Evolutionary conservation across 768 basidiomycete species (phyloP).

Genomic region (Infundibulicybe gibba): DNA sequence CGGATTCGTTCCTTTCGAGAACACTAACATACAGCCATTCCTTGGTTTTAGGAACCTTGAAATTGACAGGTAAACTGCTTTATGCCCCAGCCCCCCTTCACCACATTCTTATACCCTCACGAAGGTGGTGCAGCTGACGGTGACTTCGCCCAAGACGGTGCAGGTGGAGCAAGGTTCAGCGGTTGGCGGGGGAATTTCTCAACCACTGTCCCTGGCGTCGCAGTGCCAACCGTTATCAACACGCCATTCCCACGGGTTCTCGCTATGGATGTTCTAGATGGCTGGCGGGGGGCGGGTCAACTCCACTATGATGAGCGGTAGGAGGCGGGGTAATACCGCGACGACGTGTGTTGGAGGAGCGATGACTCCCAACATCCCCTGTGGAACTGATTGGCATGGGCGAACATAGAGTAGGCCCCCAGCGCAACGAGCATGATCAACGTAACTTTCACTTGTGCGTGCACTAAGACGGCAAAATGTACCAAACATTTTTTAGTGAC

Average conservation of each 20-base stretch:
- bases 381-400: conserved; percentile 37
- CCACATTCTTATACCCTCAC: conserved; percentile 47
- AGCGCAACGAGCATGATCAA: conserved; percentile 68
- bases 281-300: conserved; percentile 56
- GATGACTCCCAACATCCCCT: conserved; percentile 15
- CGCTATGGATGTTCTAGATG: conserved; percentile 93
- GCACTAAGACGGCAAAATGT: conserved; percentile 33
- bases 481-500: too few species aligned
- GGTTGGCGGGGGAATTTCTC: conserved; percentile 38
- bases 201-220: conserved; percentile 18
- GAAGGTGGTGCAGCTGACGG: conserved; percentile 38
- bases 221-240: conserved; percentile 35
- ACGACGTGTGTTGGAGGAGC: conserved; percentile 33
- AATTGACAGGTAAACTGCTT: conserved; percentile 93
- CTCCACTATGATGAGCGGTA: conserved; percentile 58
- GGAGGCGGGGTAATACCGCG: conserved; percentile 36
- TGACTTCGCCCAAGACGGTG: conserved; percentile 17
- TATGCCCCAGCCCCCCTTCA: conserved; percentile 21
- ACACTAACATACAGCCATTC: conserved; percentile 85
- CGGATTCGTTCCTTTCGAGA: conserved; percentile 95
- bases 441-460: conserved; percentile 86
- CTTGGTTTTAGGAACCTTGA: conserved; percentile 86
- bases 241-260: conserved; percentile 87
- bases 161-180: conserved; percentile 18
- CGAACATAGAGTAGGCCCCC: conserved; percentile 64